Base-by-base conservation (phyloP, 2,329 filamentous ascomycete species). In the Helicocarpus griseus region DNA sequence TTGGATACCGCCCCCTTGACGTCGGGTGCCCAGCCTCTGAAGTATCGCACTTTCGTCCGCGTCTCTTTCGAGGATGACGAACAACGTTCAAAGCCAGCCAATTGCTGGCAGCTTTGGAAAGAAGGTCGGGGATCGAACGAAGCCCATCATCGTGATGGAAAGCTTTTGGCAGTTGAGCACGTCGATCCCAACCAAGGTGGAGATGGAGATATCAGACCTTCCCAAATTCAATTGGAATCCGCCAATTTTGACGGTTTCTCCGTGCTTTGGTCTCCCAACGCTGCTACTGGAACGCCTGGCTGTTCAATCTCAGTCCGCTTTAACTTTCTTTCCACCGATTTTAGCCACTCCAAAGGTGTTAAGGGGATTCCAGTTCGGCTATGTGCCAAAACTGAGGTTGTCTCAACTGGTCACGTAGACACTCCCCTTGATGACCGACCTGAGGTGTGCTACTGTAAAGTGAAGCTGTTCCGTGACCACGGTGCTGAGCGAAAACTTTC, bases 311-410 rank as follows among this genome's bases (percentile, higher is more conserved):
- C 89, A 7, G 88, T 97, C 11, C 87, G 93, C 43, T 98, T 97
- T 77, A 98, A 98, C 71, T 98, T 98, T 65, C 76, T 98, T 0
- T 98, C 93, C 0, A 98, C 93, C 7, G 93, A 98, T 65, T 98
- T 97, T 66, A 97, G 91, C 67, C 93, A 97, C 65, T 97, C 93
- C 8, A 98, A 98, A 65, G 93, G 93, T 43, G 93, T 98, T 46
- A 98, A 97, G 70, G 93, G 93, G 33, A 96, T 97, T 57, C 91
- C 93, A 0, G 90, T 98, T 4, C 78, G 93, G 51, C 78, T 97
- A 0, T 97, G 91, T 67, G 83, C 90, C 13, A 97, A 97, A 70
- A 97, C 93, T 0, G 85, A 86, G 57, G 69, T 83, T 9, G 22
- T 55, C 3, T 29, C 51, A 11, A 49, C 29, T n/a, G 47, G 58